Conservation (phyloP, 1,284 basidiomycete species). For the Ganoderma lucidum region DNA sequence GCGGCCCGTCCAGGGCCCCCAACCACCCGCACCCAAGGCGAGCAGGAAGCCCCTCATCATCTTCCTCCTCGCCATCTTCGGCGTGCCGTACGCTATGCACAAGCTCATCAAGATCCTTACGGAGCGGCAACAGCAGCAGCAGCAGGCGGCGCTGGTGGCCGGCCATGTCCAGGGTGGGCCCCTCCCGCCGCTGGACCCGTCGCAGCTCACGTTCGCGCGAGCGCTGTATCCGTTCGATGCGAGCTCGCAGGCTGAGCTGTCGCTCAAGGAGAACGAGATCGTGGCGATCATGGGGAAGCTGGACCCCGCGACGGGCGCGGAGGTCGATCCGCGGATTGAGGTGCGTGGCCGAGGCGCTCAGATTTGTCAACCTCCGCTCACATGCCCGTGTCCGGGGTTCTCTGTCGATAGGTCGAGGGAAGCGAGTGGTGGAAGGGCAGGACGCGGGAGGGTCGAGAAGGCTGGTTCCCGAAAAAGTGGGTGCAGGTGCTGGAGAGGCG, state of each 20-base stretch:
- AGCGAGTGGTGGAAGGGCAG: slow-evolving; percentile 97
- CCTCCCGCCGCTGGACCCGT: slow-evolving; percentile 73
- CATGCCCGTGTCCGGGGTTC: slow-evolving; percentile 6
- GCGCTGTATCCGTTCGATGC: slow-evolving; percentile 86
- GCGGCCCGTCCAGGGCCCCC: slow-evolving; percentile 64
- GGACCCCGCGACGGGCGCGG: slow-evolving; percentile 73
- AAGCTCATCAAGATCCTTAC: slow-evolving; percentile 86
- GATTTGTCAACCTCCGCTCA: not conserved
- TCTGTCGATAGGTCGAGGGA: slow-evolving; percentile 47
- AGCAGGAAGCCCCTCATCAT: slow-evolving; percentile 92
- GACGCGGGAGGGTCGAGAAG: slow-evolving; percentile 91
- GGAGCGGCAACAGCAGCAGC: slow-evolving; percentile 66
- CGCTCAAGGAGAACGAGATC: slow-evolving; percentile 90
- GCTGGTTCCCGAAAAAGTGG: slow-evolving; percentile 97
- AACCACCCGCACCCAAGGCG: slow-evolving; percentile 58
- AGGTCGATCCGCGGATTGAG: slow-evolving; percentile 77
- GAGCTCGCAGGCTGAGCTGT: slow-evolving; percentile 80
- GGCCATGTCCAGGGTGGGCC: slow-evolving; percentile 44
- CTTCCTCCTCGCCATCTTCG: slow-evolving; percentile 96
- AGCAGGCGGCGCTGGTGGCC: slow-evolving; percentile 50
- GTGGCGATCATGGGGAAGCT: slow-evolving; percentile 91
- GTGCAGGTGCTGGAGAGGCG: slow-evolving; percentile 76
- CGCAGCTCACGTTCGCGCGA: slow-evolving; percentile 87
- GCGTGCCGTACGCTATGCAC: slow-evolving; percentile 94
- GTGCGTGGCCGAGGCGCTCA: slow-evolving; percentile 41